Evolutionary conservation across 371 early-diverging fungal species (phyloP).

Genomic region (Parasitella parasitica): DNA sequence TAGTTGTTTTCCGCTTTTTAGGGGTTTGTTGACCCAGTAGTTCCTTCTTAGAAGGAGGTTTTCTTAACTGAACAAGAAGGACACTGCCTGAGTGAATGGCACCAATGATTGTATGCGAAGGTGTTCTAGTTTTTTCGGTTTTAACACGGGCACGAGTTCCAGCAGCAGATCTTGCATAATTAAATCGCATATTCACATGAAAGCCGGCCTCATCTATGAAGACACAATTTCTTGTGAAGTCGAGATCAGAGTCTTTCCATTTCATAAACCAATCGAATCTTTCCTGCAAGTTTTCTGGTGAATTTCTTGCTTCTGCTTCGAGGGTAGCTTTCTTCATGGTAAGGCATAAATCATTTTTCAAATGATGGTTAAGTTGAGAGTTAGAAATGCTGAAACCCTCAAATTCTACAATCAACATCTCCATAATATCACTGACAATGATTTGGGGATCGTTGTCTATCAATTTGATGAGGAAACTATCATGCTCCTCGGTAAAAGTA

Average conservation of each 20-base stretch:
- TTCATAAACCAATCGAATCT: too few relatives aligned
- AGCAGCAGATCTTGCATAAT: constrained; percentile 14
- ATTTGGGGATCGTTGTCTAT: constrained; percentile 10
- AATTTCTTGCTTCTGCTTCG: constrained; percentile 6
- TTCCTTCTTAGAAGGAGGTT: constrained; percentile 5
- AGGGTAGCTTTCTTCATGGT: not conserved
- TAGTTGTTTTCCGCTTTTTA: constrained; percentile 6
- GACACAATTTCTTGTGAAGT: constrained; percentile 15
- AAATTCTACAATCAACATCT: not conserved
- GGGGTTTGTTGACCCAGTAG: constrained; percentile 1
- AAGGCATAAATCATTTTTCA: constrained; percentile 5
- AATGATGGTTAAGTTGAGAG: constrained; percentile 12
- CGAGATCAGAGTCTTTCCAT: too few relatives aligned
- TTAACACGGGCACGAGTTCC: constrained; percentile 11
- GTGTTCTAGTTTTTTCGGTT: constrained; percentile 8
- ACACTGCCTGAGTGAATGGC: constrained; percentile 8
- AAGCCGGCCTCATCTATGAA: constrained; percentile 21
- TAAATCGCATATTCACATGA: constrained; percentile 14
- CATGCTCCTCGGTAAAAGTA: constrained; percentile 7
- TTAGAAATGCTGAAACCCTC: constrained; percentile 8
- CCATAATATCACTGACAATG: constrained; percentile 8
- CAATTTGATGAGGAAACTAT: not conserved
- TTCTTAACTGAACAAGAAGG: constrained; percentile 8
- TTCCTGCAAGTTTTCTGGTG: too few relatives aligned
- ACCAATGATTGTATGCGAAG: constrained; percentile 10